These are phyloP conservation scores for Vicia sativa DNA, from an alignment of 306 rosid genomes.

Conservation along the genomic window DNA sequence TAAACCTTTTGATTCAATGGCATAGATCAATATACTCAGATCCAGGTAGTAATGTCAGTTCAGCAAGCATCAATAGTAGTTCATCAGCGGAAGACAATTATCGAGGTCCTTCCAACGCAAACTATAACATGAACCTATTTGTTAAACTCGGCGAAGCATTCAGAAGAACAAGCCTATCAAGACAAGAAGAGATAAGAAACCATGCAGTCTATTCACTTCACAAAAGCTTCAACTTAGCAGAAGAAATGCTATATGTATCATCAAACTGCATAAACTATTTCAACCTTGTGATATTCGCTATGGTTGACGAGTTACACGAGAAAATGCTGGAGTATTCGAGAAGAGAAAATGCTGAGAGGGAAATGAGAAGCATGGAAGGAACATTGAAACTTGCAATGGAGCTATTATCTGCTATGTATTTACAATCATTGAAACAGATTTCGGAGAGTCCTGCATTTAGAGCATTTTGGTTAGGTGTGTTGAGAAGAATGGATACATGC, in stretches of 20 bases:
- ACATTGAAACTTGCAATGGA: constrained; percentile 82
- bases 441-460: constrained; percentile 59
- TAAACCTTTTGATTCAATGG: constrained; percentile 69
- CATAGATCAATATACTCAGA: constrained; percentile 58
- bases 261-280: constrained; percentile 64
- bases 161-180: constrained; percentile 69
- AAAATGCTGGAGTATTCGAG: constrained; percentile 91
- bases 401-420: constrained; percentile 66
- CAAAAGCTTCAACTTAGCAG: constrained; percentile 67
- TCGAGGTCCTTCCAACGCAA: constrained; percentile 49
- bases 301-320: constrained; percentile 91
- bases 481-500: constrained; percentile 94
- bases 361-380: constrained; percentile 91
- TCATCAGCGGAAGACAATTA: constrained; percentile 63
- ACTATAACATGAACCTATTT: constrained; percentile 61
- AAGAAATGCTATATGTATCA: constrained; percentile 62
- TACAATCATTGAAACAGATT: constrained; percentile 63
- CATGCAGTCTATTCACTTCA: constrained; percentile 72
- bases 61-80: constrained; percentile 55
- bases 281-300: constrained; percentile 75
- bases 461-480: constrained; percentile 83
- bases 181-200: constrained; percentile 89
- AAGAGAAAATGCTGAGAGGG: constrained; percentile 83
- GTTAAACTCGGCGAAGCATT: constrained; percentile 84
- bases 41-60: constrained; percentile 50